A percentile compares a stretch with the other conserved stretches of the same genome.
Conservation (phyloP, 768 basidiomycete species). For the Russula vinacea region DNA sequence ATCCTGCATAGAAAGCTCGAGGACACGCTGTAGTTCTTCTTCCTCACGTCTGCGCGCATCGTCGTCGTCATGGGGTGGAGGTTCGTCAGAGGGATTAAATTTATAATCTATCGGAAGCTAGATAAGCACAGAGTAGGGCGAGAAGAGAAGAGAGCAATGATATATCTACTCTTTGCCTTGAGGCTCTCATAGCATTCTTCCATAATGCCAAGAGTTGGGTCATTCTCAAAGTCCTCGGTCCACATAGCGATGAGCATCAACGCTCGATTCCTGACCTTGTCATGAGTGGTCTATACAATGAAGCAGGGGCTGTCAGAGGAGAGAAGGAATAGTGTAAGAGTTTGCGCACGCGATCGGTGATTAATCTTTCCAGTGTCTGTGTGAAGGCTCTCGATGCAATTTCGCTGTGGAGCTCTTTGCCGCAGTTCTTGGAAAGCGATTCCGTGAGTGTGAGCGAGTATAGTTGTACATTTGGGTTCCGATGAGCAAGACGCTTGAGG, state of each 20-base stretch:
- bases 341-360: conserved; percentile 73
- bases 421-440: conserved; percentile 89
- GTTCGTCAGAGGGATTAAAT: conserved; percentile 59
- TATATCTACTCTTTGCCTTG: conserved; percentile 67
- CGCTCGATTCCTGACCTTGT: conserved; percentile 78
- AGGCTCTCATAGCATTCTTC: conserved; percentile 81
- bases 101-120: conserved; percentile 55
- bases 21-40: conserved; percentile 87
- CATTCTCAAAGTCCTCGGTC: conserved; percentile 79
- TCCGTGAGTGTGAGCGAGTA: conserved; percentile 88
- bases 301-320: background rate
- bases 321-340: conserved; percentile 7
- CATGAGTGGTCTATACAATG: conserved; percentile 74
- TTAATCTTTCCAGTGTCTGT: conserved; percentile 77
- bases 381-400: conserved; percentile 90
- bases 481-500: conserved; percentile 87
- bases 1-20: conserved; percentile 92
- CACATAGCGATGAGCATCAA: conserved; percentile 74
- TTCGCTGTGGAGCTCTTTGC: conserved; percentile 75
- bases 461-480: conserved; percentile 95
- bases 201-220: conserved; percentile 83
- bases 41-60: conserved; percentile 83
- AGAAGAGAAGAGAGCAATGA: conserved; percentile 26
- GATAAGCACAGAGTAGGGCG: conserved; percentile 11
- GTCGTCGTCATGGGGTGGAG: conserved; percentile 69